These are phyloP conservation scores for Carex parvula DNA, from an alignment of 176 grass and related monocot species.

Conservation along the genomic window DNA sequence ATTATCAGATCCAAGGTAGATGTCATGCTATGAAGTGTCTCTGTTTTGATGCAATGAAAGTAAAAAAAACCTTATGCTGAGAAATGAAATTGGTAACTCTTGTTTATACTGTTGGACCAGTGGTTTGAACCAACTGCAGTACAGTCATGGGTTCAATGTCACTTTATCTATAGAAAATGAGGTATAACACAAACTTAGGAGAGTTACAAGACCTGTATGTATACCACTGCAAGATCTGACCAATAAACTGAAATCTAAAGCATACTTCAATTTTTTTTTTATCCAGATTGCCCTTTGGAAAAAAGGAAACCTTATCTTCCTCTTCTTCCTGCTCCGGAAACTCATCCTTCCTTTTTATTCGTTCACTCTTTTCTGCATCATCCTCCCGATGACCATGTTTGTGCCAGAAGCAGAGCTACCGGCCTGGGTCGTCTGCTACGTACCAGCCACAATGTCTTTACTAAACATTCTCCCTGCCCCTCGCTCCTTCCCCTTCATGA, in stretches of 20 bases:
- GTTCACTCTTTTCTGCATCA: conserved; percentile 49
- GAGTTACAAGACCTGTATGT: not conserved
- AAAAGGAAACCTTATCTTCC: conserved; percentile 43
- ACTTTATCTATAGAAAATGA: not conserved
- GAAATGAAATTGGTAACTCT: not conserved
- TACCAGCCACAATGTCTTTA: conserved; percentile 44
- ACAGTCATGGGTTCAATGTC: not conserved
- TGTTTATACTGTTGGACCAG: not conserved
- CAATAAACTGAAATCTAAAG: not conserved
- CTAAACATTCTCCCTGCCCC: conserved; percentile 48
- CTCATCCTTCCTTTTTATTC: conserved; percentile 52
- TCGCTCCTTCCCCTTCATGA: conserved; percentile 46
- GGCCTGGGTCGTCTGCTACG: conserved; percentile 48
- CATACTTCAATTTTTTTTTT: not conserved
- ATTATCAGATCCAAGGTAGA: conserved; percentile 49
- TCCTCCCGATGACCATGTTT: conserved; percentile 53
- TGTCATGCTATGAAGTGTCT: not conserved
- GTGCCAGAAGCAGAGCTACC: conserved; percentile 46
- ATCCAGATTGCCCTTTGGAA: conserved; percentile 51
- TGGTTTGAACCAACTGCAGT: not conserved
- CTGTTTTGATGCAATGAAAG: not conserved
- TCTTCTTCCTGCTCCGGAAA: conserved; percentile 54
- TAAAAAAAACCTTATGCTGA: not conserved
- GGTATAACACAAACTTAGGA: not conserved
- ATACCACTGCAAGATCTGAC: not conserved